Percentiles rank a stretch among this genome's conserved stretches.
Conservation (phyloP, 345 rosid species). For the Acer yangbiense region DNA sequence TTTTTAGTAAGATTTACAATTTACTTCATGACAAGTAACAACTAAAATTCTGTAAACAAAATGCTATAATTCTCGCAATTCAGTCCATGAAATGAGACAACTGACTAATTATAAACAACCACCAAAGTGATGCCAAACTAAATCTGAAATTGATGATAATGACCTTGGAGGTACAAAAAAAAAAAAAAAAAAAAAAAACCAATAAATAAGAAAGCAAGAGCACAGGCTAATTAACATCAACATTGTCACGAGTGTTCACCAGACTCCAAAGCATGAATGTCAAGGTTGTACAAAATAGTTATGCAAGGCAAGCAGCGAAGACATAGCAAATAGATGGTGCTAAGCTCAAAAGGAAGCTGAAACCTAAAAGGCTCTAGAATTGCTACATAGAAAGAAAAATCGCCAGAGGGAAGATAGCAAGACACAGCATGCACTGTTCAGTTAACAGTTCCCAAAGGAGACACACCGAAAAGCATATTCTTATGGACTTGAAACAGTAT, state of each 20-base stretch:
- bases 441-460: background rate
- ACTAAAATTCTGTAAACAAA: background rate
- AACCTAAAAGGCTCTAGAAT: background rate
- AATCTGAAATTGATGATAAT: background rate
- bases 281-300: background rate
- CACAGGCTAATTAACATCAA: background rate
- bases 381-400: background rate
- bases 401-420: background rate
- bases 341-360: background rate
- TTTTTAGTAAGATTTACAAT: background rate
- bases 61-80: background rate
- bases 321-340: background rate
- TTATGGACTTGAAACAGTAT: background rate
- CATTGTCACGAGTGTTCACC: background rate
- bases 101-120: background rate
- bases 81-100: background rate
- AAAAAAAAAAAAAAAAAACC: background rate
- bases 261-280: conserved; percentile 2
- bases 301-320: background rate
- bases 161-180: background rate
- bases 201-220: background rate
- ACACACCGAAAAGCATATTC: background rate
- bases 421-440: background rate
- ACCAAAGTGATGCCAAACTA: background rate
- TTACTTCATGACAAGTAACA: conserved; percentile 2